These are phyloP conservation scores for Peronospora destructor DNA, from an alignment of 352 stramenopile genomes.

Conservation along the genomic window DNA sequence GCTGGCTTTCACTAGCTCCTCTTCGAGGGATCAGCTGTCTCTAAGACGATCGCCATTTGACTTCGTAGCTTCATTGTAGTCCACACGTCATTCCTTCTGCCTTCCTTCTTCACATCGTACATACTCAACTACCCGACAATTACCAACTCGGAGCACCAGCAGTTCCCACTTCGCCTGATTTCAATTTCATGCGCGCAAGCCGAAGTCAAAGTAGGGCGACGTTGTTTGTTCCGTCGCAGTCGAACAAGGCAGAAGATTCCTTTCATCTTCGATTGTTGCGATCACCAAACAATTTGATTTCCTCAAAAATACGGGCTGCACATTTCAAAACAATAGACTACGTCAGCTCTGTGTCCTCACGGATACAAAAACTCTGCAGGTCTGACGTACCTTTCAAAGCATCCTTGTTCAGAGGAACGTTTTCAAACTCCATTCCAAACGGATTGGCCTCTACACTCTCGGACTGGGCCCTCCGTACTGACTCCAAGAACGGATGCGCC, in stretches of 20 bases:
- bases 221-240: slow-evolving; percentile 13
- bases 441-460: slow-evolving; percentile 67
- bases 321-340: slow-evolving; percentile 1
- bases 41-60: slow-evolving; percentile 20
- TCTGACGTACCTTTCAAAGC: slow-evolving; percentile 61
- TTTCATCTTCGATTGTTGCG: slow-evolving; percentile 68
- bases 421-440: slow-evolving; percentile 88
- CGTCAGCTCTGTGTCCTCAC: slow-evolving; percentile 1
- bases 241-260: slow-evolving; percentile 22
- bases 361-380: too few species aligned
- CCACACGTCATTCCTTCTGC: slow-evolving; percentile 32
- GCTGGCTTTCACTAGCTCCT: slow-evolving; percentile 18
- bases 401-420: slow-evolving; percentile 78
- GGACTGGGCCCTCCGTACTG: slow-evolving; percentile 64
- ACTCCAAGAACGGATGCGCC: slow-evolving; percentile 75
- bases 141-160: slow-evolving; percentile 15
- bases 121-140: slow-evolving; percentile 31
- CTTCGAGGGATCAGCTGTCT: slow-evolving; percentile 21
- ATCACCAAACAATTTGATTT: slow-evolving; percentile 80
- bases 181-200: slow-evolving; percentile 14
- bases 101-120: slow-evolving; percentile 37
- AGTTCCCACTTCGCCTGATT: slow-evolving; percentile 13
- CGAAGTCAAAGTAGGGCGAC: slow-evolving; percentile 7
- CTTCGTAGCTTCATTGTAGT: slow-evolving; percentile 36
- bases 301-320: slow-evolving; percentile 78